Conservation (phyloP, 2,329 filamentous ascomycete genomes). For the Elsinoe australis region DNA sequence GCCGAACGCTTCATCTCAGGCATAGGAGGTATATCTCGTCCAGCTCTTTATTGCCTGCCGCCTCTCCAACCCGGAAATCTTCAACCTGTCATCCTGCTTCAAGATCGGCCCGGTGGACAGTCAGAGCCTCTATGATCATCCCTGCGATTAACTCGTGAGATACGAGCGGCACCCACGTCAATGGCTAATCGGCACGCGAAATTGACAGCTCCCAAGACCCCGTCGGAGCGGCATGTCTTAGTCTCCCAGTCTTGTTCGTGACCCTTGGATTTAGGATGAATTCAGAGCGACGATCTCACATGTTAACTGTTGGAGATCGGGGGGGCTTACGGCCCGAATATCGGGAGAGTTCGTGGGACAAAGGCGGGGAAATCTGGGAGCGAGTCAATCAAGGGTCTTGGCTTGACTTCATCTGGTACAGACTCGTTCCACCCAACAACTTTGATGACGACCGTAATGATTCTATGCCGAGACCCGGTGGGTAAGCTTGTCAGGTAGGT, state of each 20-base stretch:
- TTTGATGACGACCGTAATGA: background rate
- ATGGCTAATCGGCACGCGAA: conserved; percentile 10
- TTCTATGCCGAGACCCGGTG: conserved; percentile 7
- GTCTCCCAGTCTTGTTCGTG: too few relatives aligned
- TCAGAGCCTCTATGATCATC: conserved; percentile 6
- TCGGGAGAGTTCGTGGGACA: conserved; percentile 8
- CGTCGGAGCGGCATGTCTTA: conserved; percentile 6
- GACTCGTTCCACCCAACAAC: background rate
- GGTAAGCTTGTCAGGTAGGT: background rate
- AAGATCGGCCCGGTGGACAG: background rate
- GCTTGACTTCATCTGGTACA: conserved; percentile 2
- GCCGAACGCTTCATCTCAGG: conserved; percentile 4
- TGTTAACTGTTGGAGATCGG: conserved; percentile 5
- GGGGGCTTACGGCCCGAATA: conserved; percentile 3
- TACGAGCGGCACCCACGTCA: conserved; percentile 10
- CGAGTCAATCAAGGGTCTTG: background rate
- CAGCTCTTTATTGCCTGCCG: background rate
- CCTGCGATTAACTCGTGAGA: background rate
- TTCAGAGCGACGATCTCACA: background rate
- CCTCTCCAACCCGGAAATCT: background rate
- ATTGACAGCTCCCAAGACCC: conserved; percentile 7
- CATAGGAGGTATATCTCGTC: background rate
- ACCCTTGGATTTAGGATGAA: background rate
- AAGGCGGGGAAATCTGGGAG: conserved; percentile 11
- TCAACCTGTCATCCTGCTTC: background rate